These are phyloP conservation scores for Dalbergia cochinchinensis DNA, from an alignment of 306 rosid species.

Conservation along the genomic window DNA sequence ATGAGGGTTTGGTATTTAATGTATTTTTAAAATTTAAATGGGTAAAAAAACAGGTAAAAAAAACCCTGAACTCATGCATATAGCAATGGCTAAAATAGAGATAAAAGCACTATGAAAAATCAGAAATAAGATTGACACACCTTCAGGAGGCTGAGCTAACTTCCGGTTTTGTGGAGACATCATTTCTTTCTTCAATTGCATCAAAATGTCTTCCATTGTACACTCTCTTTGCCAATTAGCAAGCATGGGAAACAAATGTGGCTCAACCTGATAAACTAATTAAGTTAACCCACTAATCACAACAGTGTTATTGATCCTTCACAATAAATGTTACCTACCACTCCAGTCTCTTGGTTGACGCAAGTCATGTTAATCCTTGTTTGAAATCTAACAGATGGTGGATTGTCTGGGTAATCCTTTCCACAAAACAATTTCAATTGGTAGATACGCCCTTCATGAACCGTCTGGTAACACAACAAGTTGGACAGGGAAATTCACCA, in stretches of 20 bases:
- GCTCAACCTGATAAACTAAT: constrained; percentile 79
- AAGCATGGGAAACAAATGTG: constrained; percentile 91
- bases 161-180: constrained; percentile 90
- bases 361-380: constrained; percentile 94
- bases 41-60: too few relatives aligned
- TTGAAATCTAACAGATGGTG: constrained; percentile 95
- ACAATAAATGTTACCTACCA: constrained; percentile 62
- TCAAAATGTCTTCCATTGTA: constrained; percentile 90
- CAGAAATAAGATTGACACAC: constrained; percentile 52
- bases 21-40: too few relatives aligned
- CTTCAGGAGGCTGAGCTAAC: constrained; percentile 96
- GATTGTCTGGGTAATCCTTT: constrained; percentile 89
- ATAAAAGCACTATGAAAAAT: constrained; percentile 12
- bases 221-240: constrained; percentile 90
- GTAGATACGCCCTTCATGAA: constrained; percentile 94
- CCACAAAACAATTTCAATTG: constrained; percentile 95
- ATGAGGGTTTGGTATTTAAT: too few relatives aligned
- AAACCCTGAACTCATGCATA: constrained; percentile 3
- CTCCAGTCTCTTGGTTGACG: constrained; percentile 85
- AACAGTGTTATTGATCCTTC: constrained; percentile 1
- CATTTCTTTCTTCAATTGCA: constrained; percentile 98
- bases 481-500: constrained; percentile 34
- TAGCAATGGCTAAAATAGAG: not conserved
- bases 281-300: constrained; percentile 50
- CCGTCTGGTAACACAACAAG: constrained; percentile 69